Evolutionary conservation across 2,329 filamentous ascomycete species (phyloP), one percentile per base, ranked within the genome.

Genomic region (Rhytidhysteron rufulum): DNA sequence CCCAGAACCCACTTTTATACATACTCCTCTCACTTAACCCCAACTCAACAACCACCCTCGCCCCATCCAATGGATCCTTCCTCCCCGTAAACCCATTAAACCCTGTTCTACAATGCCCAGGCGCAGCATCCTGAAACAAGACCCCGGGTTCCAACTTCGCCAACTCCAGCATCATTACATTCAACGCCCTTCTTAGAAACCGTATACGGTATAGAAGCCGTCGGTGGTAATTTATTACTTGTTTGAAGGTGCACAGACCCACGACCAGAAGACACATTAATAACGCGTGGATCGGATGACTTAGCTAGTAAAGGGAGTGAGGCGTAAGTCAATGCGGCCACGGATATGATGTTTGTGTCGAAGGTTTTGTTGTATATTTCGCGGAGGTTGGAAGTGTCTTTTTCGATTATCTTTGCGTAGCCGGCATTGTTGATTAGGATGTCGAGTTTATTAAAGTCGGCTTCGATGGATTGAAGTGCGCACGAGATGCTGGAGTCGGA

Each of bases 271-370:
- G 57, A 58, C 31, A 68, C 43, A 32, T 64, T 66, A 41, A 68
- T 57, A 2, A 66, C 58, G 34, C 50, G 58, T 4, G 56, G 49
- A 10, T 45, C 15, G 2, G 37, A 1, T 1, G 55, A 49, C 15
- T 49, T 38, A 24, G 45, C 44, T 1, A 66, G 51, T 2, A 67
- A 48, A 10, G 60, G 56, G 4, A 59, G 44, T 40, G 59, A 53
- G 15, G 60, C 44, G 8, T 46, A 44, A 9, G 57, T 55, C 24
- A 70, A 27, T 31, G 65, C 60, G 4, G 58, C 70, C 16, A 72
- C 58, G 1, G 70, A 72, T 2, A 65, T 68, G 44, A 74, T 61
- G 52, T 75, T 72, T 29, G 68, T 56, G 35, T 66, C 60, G n/a
- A 67, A 62, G 11, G 51, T 55, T 5, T 47, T 42, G 45, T 53